phyloP scores from a whole-genome alignment of 306 rosid genomes.

The Trifolium fragiferum region DNA sequence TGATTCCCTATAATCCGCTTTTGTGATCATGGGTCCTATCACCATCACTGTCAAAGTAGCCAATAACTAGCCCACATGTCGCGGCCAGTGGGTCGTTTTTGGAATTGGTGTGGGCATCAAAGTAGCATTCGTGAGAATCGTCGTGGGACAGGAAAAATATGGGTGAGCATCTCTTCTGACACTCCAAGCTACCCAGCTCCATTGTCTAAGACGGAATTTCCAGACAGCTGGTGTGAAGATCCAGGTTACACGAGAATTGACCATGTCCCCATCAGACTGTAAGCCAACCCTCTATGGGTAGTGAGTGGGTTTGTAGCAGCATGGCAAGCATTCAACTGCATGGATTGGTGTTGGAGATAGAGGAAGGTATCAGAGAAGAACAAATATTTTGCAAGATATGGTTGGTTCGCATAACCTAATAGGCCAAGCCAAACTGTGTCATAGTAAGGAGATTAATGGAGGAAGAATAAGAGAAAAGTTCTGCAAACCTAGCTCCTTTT shows the following conservation, averaged over 20 bases:
- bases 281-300: background rate
- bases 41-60: background rate
- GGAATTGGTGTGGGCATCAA: background rate
- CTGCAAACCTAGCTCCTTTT: background rate
- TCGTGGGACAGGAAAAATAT: background rate
- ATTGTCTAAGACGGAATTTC: background rate
- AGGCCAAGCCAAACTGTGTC: slow-evolving; percentile 3
- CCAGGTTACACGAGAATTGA: background rate
- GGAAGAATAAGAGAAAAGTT: background rate
- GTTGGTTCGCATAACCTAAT: background rate
- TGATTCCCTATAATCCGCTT: no score
- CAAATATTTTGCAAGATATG: background rate
- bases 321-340: background rate
- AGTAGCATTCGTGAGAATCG: background rate
- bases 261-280: background rate
- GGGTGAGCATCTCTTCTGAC: background rate
- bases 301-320: background rate
- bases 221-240: background rate
- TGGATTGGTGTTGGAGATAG: slow-evolving; percentile 1
- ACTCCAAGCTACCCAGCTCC: slow-evolving; percentile 2
- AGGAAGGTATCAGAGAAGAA: background rate
- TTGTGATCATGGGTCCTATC: no score
- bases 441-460: background rate
- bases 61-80: background rate
- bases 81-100: background rate